phyloP scores from a whole-genome alignment of 768 basidiomycete genomes.

The Boletus vermiculosoides region DNA sequence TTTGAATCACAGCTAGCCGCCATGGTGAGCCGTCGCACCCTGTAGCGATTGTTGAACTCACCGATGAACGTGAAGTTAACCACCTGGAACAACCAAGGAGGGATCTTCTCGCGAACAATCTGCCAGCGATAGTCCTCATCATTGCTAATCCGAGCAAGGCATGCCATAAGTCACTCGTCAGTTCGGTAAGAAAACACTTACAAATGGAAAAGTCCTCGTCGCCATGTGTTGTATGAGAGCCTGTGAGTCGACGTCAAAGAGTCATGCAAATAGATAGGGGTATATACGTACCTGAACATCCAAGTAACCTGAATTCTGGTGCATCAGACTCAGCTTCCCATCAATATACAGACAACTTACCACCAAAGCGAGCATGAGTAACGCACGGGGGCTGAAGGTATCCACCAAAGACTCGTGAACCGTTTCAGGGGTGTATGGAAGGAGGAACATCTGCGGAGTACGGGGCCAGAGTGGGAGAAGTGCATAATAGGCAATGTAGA shows the following conservation, averaged over 20 bases:
- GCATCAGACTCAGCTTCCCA: background rate
- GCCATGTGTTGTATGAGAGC: constrained; percentile 77
- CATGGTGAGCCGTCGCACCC: constrained; percentile 1
- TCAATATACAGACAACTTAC: constrained; percentile 35
- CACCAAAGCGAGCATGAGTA: constrained; percentile 71
- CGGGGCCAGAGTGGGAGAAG: constrained; percentile 62
- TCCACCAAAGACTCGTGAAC: constrained; percentile 32
- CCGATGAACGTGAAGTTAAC: constrained; percentile 66
- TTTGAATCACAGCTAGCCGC: constrained; percentile 64
- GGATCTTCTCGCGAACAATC: constrained; percentile 62
- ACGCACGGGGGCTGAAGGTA: constrained; percentile 68
- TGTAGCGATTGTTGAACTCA: constrained; percentile 27
- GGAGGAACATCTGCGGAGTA: constrained; percentile 36
- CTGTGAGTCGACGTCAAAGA: constrained; percentile 35
- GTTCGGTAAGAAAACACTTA: constrained; percentile 33
- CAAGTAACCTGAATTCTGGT: constrained; percentile 40
- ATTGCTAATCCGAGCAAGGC: constrained; percentile 40
- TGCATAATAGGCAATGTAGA: constrained; percentile 83
- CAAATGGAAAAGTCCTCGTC: constrained; percentile 78
- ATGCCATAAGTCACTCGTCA: background rate
- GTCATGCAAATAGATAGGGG: constrained; percentile 11
- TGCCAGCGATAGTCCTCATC: constrained; percentile 95
- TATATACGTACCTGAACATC: constrained; percentile 53
- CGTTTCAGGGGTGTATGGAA: constrained; percentile 55
- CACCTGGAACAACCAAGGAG: constrained; percentile 56